Evolutionary conservation across 2,329 filamentous ascomycete species (phyloP).

Genomic region (Aspergillus puulaauensis): DNA sequence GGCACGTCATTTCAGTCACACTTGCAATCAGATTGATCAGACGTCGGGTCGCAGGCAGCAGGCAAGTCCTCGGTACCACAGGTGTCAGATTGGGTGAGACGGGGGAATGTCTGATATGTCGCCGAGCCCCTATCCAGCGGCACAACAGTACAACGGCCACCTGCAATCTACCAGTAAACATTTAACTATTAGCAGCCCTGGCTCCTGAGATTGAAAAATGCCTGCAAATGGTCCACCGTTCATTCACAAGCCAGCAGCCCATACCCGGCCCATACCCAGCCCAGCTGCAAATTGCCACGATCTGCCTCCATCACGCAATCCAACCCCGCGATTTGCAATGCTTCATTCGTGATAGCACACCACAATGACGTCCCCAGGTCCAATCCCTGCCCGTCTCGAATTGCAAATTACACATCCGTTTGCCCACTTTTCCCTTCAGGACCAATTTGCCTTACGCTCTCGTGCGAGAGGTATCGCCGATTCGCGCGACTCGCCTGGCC

Average conservation of each 20-base stretch:
- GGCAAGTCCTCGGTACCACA: background rate
- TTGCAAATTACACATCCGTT: slow-evolving; percentile 11
- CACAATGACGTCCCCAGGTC: background rate
- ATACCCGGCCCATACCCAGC: too few relatives aligned
- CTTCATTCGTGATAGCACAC: background rate
- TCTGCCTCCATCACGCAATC: slow-evolving; percentile 29
- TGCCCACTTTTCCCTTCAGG: background rate
- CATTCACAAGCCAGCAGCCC: too few relatives aligned
- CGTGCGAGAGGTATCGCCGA: slow-evolving; percentile 7
- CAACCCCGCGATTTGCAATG: slow-evolving; percentile 34
- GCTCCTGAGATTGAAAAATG: too few relatives aligned
- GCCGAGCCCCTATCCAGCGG: too few relatives aligned
- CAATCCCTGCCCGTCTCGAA: background rate
- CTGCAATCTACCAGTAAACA: too few relatives aligned
- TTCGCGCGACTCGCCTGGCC: background rate
- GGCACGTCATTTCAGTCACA: slow-evolving; percentile 30
- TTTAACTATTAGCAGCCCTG: too few relatives aligned
- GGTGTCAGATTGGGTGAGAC: background rate
- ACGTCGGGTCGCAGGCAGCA: background rate
- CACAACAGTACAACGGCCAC: too few relatives aligned
- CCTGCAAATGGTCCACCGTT: too few relatives aligned
- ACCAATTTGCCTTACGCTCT: slow-evolving; percentile 1
- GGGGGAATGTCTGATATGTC: background rate
- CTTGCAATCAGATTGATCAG: slow-evolving; percentile 18
- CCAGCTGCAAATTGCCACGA: background rate